A percentile compares a stretch with the other conserved stretches of the same genome.
Evolutionary conservation across 2,329 filamentous ascomycete genomes (phyloP).

Genomic region (Colletotrichum sp.): DNA sequence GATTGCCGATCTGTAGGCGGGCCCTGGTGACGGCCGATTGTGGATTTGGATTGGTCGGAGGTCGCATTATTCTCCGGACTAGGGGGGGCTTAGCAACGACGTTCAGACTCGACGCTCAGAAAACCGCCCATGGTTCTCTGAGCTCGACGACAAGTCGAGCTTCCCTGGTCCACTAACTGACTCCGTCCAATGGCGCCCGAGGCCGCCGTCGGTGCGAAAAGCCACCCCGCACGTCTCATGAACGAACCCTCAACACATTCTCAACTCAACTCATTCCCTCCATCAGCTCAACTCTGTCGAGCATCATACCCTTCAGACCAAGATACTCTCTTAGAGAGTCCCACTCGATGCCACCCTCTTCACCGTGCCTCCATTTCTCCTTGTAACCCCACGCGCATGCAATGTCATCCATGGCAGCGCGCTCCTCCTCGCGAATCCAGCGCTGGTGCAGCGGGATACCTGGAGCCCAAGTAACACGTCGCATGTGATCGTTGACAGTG

Average conservation of each 20-base stretch:
- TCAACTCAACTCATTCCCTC: conserved; percentile 72
- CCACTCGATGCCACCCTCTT: conserved; percentile 93
- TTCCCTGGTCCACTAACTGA: conserved; percentile 2
- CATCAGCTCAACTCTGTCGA: conserved; percentile 91
- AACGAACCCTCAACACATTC: conserved; percentile 4
- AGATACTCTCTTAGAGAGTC: conserved; percentile 84
- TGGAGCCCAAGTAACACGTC: conserved; percentile 86
- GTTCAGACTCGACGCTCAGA: conserved; percentile 9
- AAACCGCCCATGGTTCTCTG: conserved; percentile 3
- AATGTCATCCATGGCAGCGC: conserved; percentile 84
- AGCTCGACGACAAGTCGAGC: conserved; percentile 9
- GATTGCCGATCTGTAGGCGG: conserved; percentile 22
- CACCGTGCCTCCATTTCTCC: conserved; percentile 78
- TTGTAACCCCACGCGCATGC: conserved; percentile 92
- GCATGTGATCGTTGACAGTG: conserved; percentile 94
- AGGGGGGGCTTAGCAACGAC: conserved; percentile 21
- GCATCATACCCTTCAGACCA: conserved; percentile 82
- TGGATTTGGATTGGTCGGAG: conserved; percentile 18
- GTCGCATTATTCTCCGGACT: conserved; percentile 22
- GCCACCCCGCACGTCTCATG: conserved; percentile 16
- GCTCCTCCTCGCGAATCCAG: conserved; percentile 90
- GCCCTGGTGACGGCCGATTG: not conserved
- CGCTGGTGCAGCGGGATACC: conserved; percentile 82
- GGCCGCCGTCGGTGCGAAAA: not conserved
- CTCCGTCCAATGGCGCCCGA: conserved; percentile 6